Evolutionary conservation across 495 filamentous ascomycete genomes (phyloP).

Genomic region (Talaromyces adpressus): DNA sequence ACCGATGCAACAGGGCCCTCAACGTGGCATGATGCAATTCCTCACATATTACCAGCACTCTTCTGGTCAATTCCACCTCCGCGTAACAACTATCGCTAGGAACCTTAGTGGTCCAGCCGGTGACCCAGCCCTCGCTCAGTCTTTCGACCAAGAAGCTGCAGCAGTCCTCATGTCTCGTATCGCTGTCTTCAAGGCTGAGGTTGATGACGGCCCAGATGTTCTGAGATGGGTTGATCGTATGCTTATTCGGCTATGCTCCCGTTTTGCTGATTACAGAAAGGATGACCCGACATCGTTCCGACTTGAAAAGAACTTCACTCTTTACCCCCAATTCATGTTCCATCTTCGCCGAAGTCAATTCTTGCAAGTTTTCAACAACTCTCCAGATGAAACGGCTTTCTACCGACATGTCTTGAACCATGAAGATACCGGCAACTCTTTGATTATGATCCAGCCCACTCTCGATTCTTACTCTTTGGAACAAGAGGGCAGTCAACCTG

Average conservation of each 20-base stretch:
- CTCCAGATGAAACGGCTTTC: slow-evolving; percentile 97
- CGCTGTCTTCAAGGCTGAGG: slow-evolving; percentile 97
- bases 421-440: slow-evolving; percentile 92
- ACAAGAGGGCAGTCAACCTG: slow-evolving; percentile 82
- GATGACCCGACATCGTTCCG: slow-evolving; percentile 98
- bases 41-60: slow-evolving; percentile 98
- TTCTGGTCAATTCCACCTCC: slow-evolving; percentile 90
- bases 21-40: slow-evolving; percentile 97
- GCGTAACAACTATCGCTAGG: slow-evolving; percentile 88
- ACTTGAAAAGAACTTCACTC: slow-evolving; percentile 97
- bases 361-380: slow-evolving; percentile 99
- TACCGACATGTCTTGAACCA: slow-evolving; percentile 96
- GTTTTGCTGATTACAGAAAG: slow-evolving; percentile 97
- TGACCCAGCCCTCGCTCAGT: slow-evolving; percentile 95
- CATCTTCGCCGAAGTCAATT: slow-evolving; percentile 96
- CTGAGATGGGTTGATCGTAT: slow-evolving; percentile 98
- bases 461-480: slow-evolving; percentile 97
- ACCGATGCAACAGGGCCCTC: slow-evolving; percentile 76
- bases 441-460: slow-evolving; percentile 99
- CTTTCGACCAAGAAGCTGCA: slow-evolving; percentile 97
- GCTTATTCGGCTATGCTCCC: slow-evolving; percentile 93
- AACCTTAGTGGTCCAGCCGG: slow-evolving; percentile 91
- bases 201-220: slow-evolving; percentile 98
- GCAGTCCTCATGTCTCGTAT: slow-evolving; percentile 98
- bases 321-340: slow-evolving; percentile 99